Evolutionary conservation across 2,329 filamentous ascomycete genomes (phyloP).

Genomic region (Elsinoe batatas): DNA sequence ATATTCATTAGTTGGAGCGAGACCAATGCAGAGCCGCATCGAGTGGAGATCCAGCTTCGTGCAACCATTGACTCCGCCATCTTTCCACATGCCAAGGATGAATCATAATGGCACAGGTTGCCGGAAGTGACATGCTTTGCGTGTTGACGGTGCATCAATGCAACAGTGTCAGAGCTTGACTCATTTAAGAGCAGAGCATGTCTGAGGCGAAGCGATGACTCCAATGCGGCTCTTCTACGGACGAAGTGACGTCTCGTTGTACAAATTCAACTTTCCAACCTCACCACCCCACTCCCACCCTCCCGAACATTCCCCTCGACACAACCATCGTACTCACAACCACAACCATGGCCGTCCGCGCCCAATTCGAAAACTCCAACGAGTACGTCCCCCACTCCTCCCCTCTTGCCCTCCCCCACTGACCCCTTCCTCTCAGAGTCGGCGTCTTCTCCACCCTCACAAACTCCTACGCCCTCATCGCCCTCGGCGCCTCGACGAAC

Average conservation of each 20-base stretch:
- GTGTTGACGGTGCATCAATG: background rate
- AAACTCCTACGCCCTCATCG: slow-evolving; percentile 92
- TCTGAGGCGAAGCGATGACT: slow-evolving; percentile 1
- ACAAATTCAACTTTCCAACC: background rate
- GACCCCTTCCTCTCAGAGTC: slow-evolving; percentile 51
- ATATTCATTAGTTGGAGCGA: no score
- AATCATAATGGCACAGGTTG: background rate
- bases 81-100: background rate
- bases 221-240: background rate
- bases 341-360: slow-evolving; percentile 43
- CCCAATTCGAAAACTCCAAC: slow-evolving; percentile 79
- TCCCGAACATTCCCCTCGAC: slow-evolving; percentile 4
- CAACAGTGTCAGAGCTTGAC: background rate
- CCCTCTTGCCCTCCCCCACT: background rate
- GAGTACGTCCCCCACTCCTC: slow-evolving; percentile 49
- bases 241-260: no score
- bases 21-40: no score
- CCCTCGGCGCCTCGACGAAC: slow-evolving; percentile 92
- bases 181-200: background rate
- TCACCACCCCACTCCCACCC: background rate
- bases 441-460: slow-evolving; percentile 95
- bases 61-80: no score
- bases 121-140: background rate
- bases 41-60: no score
- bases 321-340: slow-evolving; percentile 11